phyloP scores from a whole-genome alignment of 176 grass and related monocot species.

The Canna indica region DNA sequence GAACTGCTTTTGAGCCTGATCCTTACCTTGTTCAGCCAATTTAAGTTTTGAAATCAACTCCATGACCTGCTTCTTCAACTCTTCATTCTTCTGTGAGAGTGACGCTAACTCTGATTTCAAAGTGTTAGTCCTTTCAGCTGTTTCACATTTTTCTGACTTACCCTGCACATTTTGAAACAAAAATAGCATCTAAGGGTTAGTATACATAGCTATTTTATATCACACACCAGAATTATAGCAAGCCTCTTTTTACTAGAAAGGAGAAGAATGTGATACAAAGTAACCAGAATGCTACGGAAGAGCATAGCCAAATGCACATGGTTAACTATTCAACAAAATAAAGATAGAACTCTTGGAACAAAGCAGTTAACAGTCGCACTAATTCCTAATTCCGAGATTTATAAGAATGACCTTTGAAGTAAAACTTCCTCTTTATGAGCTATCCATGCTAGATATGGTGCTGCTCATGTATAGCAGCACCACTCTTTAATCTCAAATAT shows the following conservation, averaged over 20 bases:
- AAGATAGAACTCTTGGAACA: not conserved
- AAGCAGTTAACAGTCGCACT: not conserved
- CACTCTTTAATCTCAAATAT: not conserved
- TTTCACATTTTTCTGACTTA: slow-evolving; percentile 52
- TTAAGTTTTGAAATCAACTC: slow-evolving; percentile 68
- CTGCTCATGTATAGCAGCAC: not conserved
- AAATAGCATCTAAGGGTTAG: slow-evolving; percentile 14
- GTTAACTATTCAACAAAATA: too few species aligned
- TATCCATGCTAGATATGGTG: not conserved
- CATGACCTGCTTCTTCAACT: slow-evolving; percentile 60
- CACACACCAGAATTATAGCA: not conserved
- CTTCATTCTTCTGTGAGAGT: slow-evolving; percentile 57
- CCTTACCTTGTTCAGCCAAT: slow-evolving; percentile 47
- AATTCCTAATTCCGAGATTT: not conserved
- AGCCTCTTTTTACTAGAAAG: not conserved
- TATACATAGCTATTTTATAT: not conserved
- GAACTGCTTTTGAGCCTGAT: slow-evolving; percentile 21
- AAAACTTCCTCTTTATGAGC: not conserved
- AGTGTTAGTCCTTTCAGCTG: slow-evolving; percentile 27
- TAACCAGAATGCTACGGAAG: not conserved
- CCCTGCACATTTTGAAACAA: slow-evolving; percentile 24
- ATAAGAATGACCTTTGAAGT: not conserved
- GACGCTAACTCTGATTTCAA: slow-evolving; percentile 47
- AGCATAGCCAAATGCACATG: not conserved
- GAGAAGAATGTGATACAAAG: not conserved